Percentiles rank a stretch among this genome's conserved stretches.
Evolutionary conservation across 345 rosid genomes (phyloP).

Genomic region (Syzygium aqueum): DNA sequence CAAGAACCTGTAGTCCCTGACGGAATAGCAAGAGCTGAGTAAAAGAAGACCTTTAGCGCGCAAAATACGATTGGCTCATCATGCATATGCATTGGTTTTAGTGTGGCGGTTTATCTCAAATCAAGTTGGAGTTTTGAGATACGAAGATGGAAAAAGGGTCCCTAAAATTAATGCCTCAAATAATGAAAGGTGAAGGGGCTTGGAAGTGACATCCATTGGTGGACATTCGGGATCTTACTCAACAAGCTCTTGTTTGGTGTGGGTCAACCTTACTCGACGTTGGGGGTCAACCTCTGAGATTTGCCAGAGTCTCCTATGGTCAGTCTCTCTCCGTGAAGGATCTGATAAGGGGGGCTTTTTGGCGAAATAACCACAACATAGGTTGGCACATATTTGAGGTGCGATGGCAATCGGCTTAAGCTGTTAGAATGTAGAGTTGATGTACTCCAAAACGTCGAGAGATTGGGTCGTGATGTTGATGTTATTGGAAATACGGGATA

Average conservation of each 20-base stretch:
- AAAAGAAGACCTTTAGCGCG: not conserved
- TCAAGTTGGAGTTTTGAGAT: not conserved
- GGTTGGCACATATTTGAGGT: constrained; percentile 72
- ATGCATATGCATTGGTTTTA: not conserved
- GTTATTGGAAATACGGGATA: no score
- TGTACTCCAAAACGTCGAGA: not conserved
- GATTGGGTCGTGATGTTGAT: not conserved
- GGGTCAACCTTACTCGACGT: constrained; percentile 55
- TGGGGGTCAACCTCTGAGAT: constrained; percentile 66
- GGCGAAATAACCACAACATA: constrained; percentile 72
- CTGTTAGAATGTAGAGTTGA: not conserved
- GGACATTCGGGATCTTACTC: constrained; percentile 81
- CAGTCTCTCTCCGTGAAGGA: constrained; percentile 69
- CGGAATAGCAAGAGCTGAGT: not conserved
- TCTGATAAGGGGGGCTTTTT: constrained; percentile 67
- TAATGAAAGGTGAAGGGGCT: constrained; percentile 78
- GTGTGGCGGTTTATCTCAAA: not conserved
- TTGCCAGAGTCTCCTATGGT: constrained; percentile 67
- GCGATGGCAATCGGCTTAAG: constrained; percentile 45
- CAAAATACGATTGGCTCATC: not conserved
- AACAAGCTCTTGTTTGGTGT: constrained; percentile 51
- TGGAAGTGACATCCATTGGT: constrained; percentile 89
- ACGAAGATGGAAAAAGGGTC: not conserved
- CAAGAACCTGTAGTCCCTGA: not conserved
- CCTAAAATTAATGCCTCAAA: constrained; percentile 41